A percentile compares a stretch with the other conserved stretches of the same genome.
phyloP scores from a whole-genome alignment of 2,329 filamentous ascomycete genomes.

The Chaetomium sp. region DNA sequence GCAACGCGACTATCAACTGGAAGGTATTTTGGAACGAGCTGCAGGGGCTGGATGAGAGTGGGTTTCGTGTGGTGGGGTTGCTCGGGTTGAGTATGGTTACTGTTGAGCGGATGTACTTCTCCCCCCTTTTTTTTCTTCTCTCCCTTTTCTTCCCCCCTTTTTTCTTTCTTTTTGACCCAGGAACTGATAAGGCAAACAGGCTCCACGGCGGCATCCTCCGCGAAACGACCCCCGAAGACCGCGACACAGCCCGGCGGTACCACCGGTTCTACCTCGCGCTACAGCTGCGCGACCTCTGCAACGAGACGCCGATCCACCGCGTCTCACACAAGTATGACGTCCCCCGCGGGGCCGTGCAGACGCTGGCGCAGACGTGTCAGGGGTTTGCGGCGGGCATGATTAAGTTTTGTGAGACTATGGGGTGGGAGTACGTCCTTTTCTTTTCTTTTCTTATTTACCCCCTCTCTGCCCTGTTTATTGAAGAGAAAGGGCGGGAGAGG shows the following conservation, averaged over 20 bases:
- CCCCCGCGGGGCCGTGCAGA: conserved; percentile 65
- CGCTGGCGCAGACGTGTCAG: conserved; percentile 65
- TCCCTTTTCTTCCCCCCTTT: not conserved
- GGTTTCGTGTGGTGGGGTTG: conserved; percentile 59
- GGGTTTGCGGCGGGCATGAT: conserved; percentile 75
- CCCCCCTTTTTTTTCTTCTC: not conserved
- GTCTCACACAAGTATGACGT: conserved; percentile 66
- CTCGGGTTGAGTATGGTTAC: conserved; percentile 62
- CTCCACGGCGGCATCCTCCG: conserved; percentile 60
- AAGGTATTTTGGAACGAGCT: conserved; percentile 65
- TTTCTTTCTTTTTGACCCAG: not conserved
- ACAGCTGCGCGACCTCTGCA: conserved; percentile 72
- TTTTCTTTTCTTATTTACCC: not conserved
- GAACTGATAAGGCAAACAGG: conserved; percentile 36
- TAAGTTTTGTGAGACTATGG: conserved; percentile 73
- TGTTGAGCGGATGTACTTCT: conserved; percentile 56
- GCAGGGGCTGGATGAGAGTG: conserved; percentile 64
- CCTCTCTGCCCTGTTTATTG: too few relatives aligned
- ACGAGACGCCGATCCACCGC: conserved; percentile 63
- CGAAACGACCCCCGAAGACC: conserved; percentile 55
- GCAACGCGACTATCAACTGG: conserved; percentile 55
- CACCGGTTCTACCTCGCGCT: conserved; percentile 68
- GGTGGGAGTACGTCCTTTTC: conserved; percentile 50
- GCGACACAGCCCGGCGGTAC: conserved; percentile 57
- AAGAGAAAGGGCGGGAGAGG: too few relatives aligned